Conservation (phyloP, 2,329 filamentous ascomycete genomes). For the Pseudogymnoascus sp. region DNA sequence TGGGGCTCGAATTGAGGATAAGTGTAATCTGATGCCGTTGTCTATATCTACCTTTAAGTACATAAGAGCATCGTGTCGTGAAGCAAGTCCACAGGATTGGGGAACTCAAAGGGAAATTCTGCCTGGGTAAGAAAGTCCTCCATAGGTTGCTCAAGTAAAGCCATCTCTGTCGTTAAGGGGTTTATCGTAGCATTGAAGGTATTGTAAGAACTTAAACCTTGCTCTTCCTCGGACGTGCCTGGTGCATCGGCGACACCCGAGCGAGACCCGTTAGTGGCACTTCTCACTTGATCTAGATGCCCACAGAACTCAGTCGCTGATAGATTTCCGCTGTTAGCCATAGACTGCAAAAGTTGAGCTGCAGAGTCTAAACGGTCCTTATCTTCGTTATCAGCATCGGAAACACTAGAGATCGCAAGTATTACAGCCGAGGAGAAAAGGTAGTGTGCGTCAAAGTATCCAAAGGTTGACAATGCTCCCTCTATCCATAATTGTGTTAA, state of each 20-base stretch:
- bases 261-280: slow-evolving; percentile 7
- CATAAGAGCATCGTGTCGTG: neutral
- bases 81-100: slow-evolving; percentile 5
- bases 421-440: slow-evolving; percentile 39
- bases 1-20: neutral
- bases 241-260: neutral
- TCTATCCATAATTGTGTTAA: slow-evolving; percentile 39
- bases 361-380: slow-evolving; percentile 34
- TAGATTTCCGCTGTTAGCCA: slow-evolving; percentile 34
- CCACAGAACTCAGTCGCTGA: slow-evolving; percentile 34
- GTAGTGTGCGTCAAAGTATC: slow-evolving; percentile 39
- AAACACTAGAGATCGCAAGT: slow-evolving; percentile 35
- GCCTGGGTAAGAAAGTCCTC: slow-evolving; percentile 7
- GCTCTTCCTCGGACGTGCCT: neutral
- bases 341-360: slow-evolving; percentile 30
- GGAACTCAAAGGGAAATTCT: slow-evolving; percentile 1
- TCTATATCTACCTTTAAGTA: neutral
- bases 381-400: slow-evolving; percentile 30
- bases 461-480: slow-evolving; percentile 38
- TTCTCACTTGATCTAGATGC: slow-evolving; percentile 28
- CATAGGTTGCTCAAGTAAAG: slow-evolving; percentile 9
- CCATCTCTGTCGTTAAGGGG: slow-evolving; percentile 6
- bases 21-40: neutral
- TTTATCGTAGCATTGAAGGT: neutral
- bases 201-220: neutral